phyloP scores from a whole-genome alignment of 225 moss, liverwort and hornwort species.

The Polytrichum commune region DNA sequence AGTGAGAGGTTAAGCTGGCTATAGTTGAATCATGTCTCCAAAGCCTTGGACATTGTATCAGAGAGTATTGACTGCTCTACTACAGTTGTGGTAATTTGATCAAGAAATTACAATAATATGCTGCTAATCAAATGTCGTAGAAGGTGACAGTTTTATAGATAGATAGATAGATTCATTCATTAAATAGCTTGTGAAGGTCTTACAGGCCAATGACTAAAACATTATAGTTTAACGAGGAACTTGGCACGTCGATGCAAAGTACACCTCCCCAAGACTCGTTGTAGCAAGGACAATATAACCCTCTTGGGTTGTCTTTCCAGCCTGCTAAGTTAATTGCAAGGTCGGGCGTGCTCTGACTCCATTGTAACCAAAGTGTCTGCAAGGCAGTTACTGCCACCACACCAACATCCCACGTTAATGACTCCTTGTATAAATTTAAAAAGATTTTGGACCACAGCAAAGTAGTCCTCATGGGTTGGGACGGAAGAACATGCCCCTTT shows the following conservation, averaged over 20 bases:
- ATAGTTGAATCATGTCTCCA: too few species aligned
- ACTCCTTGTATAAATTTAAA: too few species aligned
- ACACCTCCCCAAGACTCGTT: conserved; percentile 43
- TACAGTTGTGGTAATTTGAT: not conserved
- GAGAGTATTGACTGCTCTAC: not conserved
- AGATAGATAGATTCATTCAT: too few species aligned
- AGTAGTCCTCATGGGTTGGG: too few species aligned
- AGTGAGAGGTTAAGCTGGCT: too few species aligned
- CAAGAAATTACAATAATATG: not conserved
- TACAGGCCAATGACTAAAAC: conserved; percentile 29
- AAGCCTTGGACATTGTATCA: too few species aligned
- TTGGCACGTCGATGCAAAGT: conserved; percentile 29
- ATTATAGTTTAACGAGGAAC: conserved; percentile 4
- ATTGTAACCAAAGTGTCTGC: not conserved
- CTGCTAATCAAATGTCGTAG: too few species aligned
- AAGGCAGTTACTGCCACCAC: too few species aligned
- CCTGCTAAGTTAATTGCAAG: conserved; percentile 28
- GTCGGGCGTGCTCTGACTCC: conserved; percentile 24
- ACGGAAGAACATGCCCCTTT: too few species aligned
- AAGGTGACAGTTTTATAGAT: too few species aligned
- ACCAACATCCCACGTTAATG: too few species aligned
- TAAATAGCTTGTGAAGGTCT: not conserved
- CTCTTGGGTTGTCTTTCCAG: conserved; percentile 16
- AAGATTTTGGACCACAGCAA: too few species aligned
- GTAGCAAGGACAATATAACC: conserved; percentile 17